Percentiles rank a stretch among this genome's conserved stretches.
Conservation (phyloP, 768 basidiomycete species). For the Candolleomyces eurysporus region DNA sequence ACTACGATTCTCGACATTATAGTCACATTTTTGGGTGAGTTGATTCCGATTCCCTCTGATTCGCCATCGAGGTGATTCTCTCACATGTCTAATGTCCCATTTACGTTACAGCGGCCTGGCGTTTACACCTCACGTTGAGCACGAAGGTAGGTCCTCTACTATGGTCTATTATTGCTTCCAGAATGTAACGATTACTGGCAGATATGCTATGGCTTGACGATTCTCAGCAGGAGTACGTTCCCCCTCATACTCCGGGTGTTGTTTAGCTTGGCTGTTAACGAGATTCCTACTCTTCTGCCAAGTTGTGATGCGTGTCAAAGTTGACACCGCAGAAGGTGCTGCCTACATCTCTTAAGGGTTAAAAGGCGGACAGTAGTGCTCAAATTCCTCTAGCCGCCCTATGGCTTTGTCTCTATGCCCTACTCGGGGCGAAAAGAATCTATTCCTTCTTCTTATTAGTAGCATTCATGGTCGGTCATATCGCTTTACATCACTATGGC, state of each 20-base stretch:
- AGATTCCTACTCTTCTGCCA: too few relatives aligned
- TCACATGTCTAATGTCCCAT: neutral
- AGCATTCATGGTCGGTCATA: too few relatives aligned
- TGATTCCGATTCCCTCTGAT: neutral
- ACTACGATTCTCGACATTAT: neutral
- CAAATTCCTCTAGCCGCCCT: neutral
- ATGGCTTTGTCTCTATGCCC: neutral
- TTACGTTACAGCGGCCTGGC: too few relatives aligned
- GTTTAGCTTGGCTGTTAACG: too few relatives aligned
- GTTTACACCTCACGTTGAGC: too few relatives aligned
- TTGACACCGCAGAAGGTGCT: neutral
- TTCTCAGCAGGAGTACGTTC: too few relatives aligned
- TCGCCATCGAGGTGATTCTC: neutral
- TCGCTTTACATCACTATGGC: neutral
- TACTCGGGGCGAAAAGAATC: neutral
- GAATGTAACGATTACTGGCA: too few relatives aligned
- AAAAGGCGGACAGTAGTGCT: neutral
- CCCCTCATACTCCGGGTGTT: too few relatives aligned
- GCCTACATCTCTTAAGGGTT: neutral
- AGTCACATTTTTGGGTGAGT: neutral
- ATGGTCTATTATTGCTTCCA: too few relatives aligned
- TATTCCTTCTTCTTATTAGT: neutral
- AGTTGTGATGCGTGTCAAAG: too few relatives aligned
- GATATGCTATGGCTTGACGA: too few relatives aligned
- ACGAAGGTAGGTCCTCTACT: too few relatives aligned